phyloP scores from a whole-genome alignment of 495 filamentous ascomycete genomes.

The Aspergillus kassunensis region DNA sequence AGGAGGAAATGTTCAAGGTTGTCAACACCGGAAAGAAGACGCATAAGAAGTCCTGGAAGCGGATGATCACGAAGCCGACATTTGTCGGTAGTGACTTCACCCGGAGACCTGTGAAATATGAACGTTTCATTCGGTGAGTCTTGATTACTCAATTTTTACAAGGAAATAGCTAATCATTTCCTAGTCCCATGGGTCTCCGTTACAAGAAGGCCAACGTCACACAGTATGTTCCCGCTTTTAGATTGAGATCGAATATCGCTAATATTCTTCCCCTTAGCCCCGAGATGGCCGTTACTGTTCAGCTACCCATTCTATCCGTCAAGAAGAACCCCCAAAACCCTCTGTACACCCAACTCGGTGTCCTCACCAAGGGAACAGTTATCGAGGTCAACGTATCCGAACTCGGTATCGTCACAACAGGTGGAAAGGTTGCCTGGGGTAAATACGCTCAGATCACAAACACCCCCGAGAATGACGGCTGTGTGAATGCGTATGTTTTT shows the following conservation, averaged over 20 bases:
- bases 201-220: constrained; percentile 97
- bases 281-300: constrained; percentile 82
- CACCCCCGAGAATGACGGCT: constrained; percentile 77
- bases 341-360: constrained; percentile 90
- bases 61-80: constrained; percentile 91
- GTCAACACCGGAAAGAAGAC: constrained; percentile 91
- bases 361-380: constrained; percentile 90
- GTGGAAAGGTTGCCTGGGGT: constrained; percentile 90
- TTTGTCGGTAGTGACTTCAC: constrained; percentile 93
- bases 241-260: constrained; percentile 5
- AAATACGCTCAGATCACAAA: constrained; percentile 72
- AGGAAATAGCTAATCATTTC: constrained; percentile 32
- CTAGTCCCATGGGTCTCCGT: constrained; percentile 72
- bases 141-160: background rate
- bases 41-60: constrained; percentile 80
- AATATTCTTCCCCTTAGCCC: constrained; percentile 39
- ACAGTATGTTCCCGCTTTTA: constrained; percentile 34
- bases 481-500: constrained; percentile 59
- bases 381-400: constrained; percentile 96
- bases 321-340: constrained; percentile 99
- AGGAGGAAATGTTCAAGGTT: constrained; percentile 99
- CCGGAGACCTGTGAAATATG: constrained; percentile 88
- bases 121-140: constrained; percentile 63
- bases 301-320: constrained; percentile 87
- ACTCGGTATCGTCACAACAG: constrained; percentile 85